Base-by-base conservation (phyloP, 768 basidiomycete species). In the Coprinopsis strossmayeri region DNA sequence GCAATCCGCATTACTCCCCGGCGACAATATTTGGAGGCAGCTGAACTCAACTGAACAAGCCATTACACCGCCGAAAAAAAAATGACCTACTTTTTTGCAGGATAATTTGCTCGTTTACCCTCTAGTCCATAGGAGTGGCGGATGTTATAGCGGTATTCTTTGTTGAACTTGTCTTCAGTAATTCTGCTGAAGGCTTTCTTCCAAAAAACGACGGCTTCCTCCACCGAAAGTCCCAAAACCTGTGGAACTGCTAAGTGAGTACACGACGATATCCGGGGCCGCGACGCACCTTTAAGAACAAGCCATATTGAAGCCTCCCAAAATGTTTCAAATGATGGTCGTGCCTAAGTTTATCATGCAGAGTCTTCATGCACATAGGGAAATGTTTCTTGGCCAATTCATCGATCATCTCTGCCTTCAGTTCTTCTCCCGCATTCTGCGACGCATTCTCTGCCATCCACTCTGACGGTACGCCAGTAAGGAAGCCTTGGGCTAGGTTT, bases 101-200 rank as follows among this genome's bases (percentile, higher is more conserved):
- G 77, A 64, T 99, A 99, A 60, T 97, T 97, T 34, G 86, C 88
- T 37, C 95, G 80, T 64, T 87, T 91, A 9, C 96, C 96, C 62
- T 98, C 96, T 45, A 96, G 69, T 30, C 96, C 96, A 59, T 84
- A 99, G 3, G 82, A 84, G 63, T 99, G 96, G 38, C 95, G 84
- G 57, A 99, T 93, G 55, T 98, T 99, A 64, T 99, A 99, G 58
- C 82, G 85, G 75, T 97, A 85, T 61, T 96, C 89, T 62, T 98
- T 99, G 72, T 94, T 95, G 68, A 98, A 99, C 63, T 91, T 86
- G 68, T 97, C 92, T 50, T 97, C 95, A 9, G 84, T 81, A 47
- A 91, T 80, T 23, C 68, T 71, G 53, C 72, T 81, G 62, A 95
- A 96, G 21, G 88, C 84, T 61, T 83, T 88, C 46, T 91, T 74